phyloP scores from a whole-genome alignment of 2,329 filamentous ascomycete species.

The Colletotrichum costaricense region DNA sequence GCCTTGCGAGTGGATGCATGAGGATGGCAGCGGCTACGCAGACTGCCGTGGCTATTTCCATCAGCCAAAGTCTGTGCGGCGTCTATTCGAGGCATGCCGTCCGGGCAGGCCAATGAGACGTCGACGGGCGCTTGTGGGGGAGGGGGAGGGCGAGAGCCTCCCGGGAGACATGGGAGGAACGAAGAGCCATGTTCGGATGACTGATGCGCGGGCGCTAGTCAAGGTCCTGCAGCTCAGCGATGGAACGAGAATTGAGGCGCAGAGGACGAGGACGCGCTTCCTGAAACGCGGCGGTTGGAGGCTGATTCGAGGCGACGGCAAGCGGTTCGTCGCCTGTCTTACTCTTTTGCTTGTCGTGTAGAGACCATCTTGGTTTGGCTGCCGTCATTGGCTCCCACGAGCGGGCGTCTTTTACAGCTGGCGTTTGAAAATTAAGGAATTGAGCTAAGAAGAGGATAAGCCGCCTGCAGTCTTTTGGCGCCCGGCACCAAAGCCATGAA shows the following conservation, averaged over 20 bases:
- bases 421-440: constrained; percentile 7
- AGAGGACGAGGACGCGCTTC: constrained; percentile 26
- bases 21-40: constrained; percentile 26
- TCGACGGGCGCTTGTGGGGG: constrained; percentile 20
- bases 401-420: not conserved
- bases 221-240: constrained; percentile 9
- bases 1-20: constrained; percentile 1
- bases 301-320: not conserved
- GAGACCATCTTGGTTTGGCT: not conserved
- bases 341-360: not conserved
- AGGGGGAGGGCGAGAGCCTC: not conserved
- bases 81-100: constrained; percentile 19
- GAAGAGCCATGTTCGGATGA: constrained; percentile 21
- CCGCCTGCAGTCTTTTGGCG: constrained; percentile 1
- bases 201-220: constrained; percentile 6
- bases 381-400: not conserved
- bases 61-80: constrained; percentile 17
- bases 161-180: constrained; percentile 6
- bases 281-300: constrained; percentile 33
- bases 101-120: not conserved
- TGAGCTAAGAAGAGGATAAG: constrained; percentile 9
- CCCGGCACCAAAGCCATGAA: not conserved
- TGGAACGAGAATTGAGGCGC: constrained; percentile 14
- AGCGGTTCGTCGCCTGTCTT: constrained; percentile 17
- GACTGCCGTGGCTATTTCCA: constrained; percentile 34